phyloP scores from a whole-genome alignment of 2,329 filamentous ascomycete genomes.

The Aspergillus sp. region DNA sequence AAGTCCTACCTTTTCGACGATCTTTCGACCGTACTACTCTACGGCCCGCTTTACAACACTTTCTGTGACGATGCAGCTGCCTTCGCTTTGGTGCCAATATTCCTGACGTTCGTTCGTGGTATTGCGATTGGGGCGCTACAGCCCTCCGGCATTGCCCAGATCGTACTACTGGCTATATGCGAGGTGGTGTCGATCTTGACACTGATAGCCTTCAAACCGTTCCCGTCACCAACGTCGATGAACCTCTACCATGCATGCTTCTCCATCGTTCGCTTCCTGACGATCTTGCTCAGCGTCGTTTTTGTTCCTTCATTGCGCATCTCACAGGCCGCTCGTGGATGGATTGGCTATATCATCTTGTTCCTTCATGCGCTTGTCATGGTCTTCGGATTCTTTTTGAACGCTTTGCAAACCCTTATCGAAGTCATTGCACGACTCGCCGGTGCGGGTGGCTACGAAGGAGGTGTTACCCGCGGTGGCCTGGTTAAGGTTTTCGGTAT shows the following conservation, averaged over 20 bases:
- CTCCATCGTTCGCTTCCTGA: conserved; percentile 72
- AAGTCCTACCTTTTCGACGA: conserved; percentile 91
- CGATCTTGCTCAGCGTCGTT: conserved; percentile 73
- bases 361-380: conserved; percentile 81
- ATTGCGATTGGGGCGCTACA: conserved; percentile 92
- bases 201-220: conserved; percentile 85
- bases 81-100: conserved; percentile 83
- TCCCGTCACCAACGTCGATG: conserved; percentile 91
- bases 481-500: conserved; percentile 85
- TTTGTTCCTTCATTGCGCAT: conserved; percentile 84
- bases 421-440: conserved; percentile 82
- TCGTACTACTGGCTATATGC: conserved; percentile 88
- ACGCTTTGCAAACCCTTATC: conserved; percentile 84
- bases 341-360: conserved; percentile 92
- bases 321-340: conserved; percentile 77
- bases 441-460: conserved; percentile 77
- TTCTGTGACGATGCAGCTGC: conserved; percentile 91
- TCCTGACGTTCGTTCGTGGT: conserved; percentile 81
- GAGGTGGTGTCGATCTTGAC: conserved; percentile 89
- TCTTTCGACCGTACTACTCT: conserved; percentile 81
- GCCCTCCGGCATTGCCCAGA: conserved; percentile 86
- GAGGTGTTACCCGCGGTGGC: conserved; percentile 72
- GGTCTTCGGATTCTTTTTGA: conserved; percentile 89
- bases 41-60: conserved; percentile 95
- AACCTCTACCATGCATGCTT: conserved; percentile 92